A percentile compares a stretch with the other conserved stretches of the same genome.
phyloP scores from a whole-genome alignment of 345 rosid species.

The Salix suchowensis region DNA sequence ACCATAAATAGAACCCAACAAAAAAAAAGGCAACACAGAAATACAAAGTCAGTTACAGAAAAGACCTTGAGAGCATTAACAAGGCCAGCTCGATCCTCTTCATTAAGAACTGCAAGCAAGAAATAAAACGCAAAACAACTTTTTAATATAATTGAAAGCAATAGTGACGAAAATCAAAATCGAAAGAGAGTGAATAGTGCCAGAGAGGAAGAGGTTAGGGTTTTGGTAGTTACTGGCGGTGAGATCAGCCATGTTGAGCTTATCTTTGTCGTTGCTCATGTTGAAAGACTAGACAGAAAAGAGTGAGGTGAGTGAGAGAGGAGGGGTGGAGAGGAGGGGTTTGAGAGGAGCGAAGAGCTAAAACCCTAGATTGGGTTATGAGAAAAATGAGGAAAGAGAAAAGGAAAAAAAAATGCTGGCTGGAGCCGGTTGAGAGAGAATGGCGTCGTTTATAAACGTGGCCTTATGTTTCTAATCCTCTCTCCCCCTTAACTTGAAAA shows the following conservation, averaged over 20 bases:
- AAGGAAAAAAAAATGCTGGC: not conserved
- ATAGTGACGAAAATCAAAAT: not conserved
- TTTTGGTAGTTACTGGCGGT: constrained; percentile 40
- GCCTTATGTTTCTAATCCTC: not conserved
- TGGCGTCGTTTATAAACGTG: not conserved
- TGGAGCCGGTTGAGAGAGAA: not conserved
- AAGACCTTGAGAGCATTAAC: constrained; percentile 79
- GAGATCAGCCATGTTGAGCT: constrained; percentile 69
- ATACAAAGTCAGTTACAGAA: not conserved
- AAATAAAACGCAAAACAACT: not conserved
- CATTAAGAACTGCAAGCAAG: constrained; percentile 53
- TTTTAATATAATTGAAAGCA: not conserved
- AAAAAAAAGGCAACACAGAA: not conserved
- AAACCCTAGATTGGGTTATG: constrained; percentile 52
- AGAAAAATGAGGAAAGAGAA: not conserved
- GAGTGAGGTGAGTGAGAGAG: not conserved
- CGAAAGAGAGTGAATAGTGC: not conserved
- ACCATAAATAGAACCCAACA: not conserved
- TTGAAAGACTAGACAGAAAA: constrained; percentile 7
- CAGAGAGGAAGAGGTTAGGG: not conserved
- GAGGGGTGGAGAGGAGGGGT: too few species aligned
- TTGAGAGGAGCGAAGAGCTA: constrained; percentile 14
- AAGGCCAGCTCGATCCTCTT: constrained; percentile 68
- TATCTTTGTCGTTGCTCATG: constrained; percentile 65
- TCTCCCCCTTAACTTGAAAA: not conserved